A percentile compares a stretch with the other conserved stretches of the same genome.
Conservation (phyloP, 2,329 filamentous ascomycete species). For the Stachybotrys chlorohalonatus region DNA sequence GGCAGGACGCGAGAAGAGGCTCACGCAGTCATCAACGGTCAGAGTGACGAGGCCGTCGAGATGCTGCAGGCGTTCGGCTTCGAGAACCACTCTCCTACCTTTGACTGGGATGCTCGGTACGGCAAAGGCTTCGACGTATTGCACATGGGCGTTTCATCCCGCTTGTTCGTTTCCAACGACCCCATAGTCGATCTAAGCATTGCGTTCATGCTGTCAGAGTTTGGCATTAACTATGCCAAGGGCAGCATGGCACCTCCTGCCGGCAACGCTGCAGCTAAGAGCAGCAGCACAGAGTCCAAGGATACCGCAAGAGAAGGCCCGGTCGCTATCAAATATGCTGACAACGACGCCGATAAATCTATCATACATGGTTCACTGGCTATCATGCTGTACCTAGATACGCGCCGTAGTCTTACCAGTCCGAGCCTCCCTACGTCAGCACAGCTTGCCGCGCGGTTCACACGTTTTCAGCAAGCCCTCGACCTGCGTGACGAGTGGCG, state of each 20-base stretch:
- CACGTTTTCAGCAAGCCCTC: conserved; percentile 30
- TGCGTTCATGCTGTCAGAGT: conserved; percentile 39
- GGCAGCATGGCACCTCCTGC: conserved; percentile 23
- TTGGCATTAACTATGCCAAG: conserved; percentile 35
- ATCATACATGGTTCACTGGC: conserved; percentile 39
- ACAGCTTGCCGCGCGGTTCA: conserved; percentile 26
- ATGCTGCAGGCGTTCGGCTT: conserved; percentile 74
- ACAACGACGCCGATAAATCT: conserved; percentile 41
- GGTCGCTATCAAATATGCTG: conserved; percentile 38
- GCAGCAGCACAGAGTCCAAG: conserved; percentile 1
- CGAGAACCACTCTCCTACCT: conserved; percentile 68
- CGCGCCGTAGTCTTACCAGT: conserved; percentile 31
- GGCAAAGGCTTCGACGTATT: conserved; percentile 78
- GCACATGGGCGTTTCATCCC: conserved; percentile 46
- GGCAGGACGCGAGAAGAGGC: conserved; percentile 56
- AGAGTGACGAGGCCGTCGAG: conserved; percentile 52
- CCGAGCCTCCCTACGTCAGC: conserved; percentile 12
- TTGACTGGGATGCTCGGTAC: conserved; percentile 69
- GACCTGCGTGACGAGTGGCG: conserved; percentile 28
- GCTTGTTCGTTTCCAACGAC: conserved; percentile 42
- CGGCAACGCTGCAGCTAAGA: background rate
- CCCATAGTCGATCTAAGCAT: conserved; percentile 38
- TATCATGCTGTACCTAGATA: conserved; percentile 53
- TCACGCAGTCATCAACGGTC: conserved; percentile 57
- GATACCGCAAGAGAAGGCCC: background rate